phyloP scores from a whole-genome alignment of 768 basidiomycete genomes.

The Russula vinacea region DNA sequence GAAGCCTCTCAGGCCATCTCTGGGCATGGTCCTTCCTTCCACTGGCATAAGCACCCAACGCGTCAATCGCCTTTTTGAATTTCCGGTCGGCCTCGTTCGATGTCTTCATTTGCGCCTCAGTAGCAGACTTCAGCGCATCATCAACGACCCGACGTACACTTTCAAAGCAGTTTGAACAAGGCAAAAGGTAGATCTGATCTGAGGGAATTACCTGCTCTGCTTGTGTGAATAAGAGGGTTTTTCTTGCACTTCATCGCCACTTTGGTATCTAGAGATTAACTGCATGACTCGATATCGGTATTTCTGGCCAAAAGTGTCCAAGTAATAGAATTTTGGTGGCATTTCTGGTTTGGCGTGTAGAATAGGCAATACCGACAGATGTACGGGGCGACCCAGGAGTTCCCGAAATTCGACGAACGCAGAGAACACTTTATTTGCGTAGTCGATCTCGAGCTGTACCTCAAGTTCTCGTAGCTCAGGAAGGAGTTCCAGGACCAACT shows the following conservation, averaged over 20 bases:
- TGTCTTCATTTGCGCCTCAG: not conserved
- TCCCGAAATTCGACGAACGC: not conserved
- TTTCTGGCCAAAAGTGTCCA: too few relatives aligned
- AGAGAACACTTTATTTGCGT: not conserved
- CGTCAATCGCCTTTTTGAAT: too few relatives aligned
- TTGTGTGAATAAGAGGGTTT: not conserved
- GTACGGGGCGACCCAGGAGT: not conserved
- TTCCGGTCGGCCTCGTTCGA: too few relatives aligned
- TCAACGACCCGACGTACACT: not conserved
- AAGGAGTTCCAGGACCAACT: not conserved
- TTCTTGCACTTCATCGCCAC: too few relatives aligned
- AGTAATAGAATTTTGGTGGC: too few relatives aligned
- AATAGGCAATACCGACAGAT: not conserved
- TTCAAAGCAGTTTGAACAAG: not conserved
- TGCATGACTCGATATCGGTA: too few relatives aligned
- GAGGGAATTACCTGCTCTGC: not conserved
- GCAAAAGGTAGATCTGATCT: not conserved
- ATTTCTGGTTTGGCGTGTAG: too few relatives aligned
- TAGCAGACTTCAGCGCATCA: constrained; percentile 1
- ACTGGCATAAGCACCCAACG: too few relatives aligned
- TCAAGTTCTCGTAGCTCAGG: not conserved
- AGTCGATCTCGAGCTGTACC: not conserved
- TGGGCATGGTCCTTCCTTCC: too few relatives aligned
- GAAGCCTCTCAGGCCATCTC: too few relatives aligned
- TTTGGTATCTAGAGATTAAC: too few relatives aligned